Evolutionary conservation across 164 flowering plant genomes (phyloP), one percentile per base, ranked within the genome.

Genomic region (Chimonanthus praecox): DNA sequence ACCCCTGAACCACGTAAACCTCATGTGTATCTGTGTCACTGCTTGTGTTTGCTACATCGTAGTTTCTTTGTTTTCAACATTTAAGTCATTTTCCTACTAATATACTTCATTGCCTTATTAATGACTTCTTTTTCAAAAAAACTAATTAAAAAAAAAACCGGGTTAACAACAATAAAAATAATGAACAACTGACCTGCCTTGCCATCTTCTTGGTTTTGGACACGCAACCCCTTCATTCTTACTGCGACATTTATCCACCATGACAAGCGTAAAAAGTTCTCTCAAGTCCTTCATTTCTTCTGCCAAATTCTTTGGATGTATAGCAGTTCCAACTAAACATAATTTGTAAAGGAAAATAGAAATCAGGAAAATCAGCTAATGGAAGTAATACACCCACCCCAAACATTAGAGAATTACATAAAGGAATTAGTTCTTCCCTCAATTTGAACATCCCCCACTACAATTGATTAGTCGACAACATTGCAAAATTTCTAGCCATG

Each of bases 221-320:
- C 82, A 80, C 54, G 62, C 71, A 33, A 80, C 76, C 47, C 61
- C 71, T 70, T 75, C 80, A 50, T 72, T 77, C 76, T 65, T 77
- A 65, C 16, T 49, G 64, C 45, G 60, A 75, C 82, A 80, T 64
- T 80, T 80, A 72, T 80, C 82, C 76, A 80, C 44, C 80, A 80
- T 80, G 65, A 70, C 49, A 33, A 76, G 78, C 8, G 82, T 80
- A 67, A 76, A 64, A 43, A 77, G 61, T 72, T 75, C 75, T 69
- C 74, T 62, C 47, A 80, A 70, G 44, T 80, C 83, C 46, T 64
- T 69, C 51, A 77, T 74, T 68, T 80, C 80, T 49, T 75, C 80
- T 8, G 47, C 49, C 67, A 77, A 69, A 70, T 70, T 75, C 64
- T n/a, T 66, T 68, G 66, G 72, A 66, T 74, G 67, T 54, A 68